Conservation (phyloP, 306 rosid genomes). For the Rubus idaeus region DNA sequence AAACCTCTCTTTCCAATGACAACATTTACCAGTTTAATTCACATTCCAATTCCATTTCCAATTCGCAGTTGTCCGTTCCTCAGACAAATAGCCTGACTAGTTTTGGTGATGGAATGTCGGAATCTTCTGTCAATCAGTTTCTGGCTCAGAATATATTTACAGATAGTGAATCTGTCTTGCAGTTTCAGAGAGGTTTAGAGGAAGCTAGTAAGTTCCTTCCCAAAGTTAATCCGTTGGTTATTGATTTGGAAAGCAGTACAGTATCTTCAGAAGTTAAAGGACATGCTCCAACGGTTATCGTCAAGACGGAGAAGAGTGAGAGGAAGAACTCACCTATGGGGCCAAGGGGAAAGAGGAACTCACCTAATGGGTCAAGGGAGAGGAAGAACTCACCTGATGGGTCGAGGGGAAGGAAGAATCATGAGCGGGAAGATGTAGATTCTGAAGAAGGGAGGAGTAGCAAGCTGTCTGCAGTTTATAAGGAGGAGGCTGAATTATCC, state of each 20-base stretch:
- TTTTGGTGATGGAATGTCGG: slow-evolving; percentile 35
- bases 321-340: slow-evolving; percentile 37
- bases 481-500: slow-evolving; percentile 31
- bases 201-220: slow-evolving; percentile 94
- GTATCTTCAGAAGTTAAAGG: slow-evolving; percentile 26
- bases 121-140: slow-evolving; percentile 42
- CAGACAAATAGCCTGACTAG: slow-evolving; percentile 25
- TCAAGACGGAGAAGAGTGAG: slow-evolving; percentile 31
- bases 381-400: slow-evolving; percentile 30
- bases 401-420: slow-evolving; percentile 37
- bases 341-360: slow-evolving; percentile 44
- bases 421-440: slow-evolving; percentile 29
- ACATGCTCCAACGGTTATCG: slow-evolving; percentile 11
- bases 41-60: slow-evolving; percentile 20
- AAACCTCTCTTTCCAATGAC: slow-evolving; percentile 33
- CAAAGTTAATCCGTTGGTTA: slow-evolving; percentile 34
- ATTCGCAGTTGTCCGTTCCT: slow-evolving; percentile 28
- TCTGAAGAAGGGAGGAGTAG: slow-evolving; percentile 39
- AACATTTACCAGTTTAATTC: slow-evolving; percentile 28
- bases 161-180: slow-evolving; percentile 58
- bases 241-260: slow-evolving; percentile 38
- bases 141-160: slow-evolving; percentile 66
- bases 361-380: slow-evolving; percentile 32
- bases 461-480: slow-evolving; percentile 42
- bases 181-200: slow-evolving; percentile 75